A percentile compares a stretch with the other conserved stretches of the same genome.
Evolutionary conservation across 2,329 filamentous ascomycete species (phyloP).

Genomic region (Penicillium janthinellum): DNA sequence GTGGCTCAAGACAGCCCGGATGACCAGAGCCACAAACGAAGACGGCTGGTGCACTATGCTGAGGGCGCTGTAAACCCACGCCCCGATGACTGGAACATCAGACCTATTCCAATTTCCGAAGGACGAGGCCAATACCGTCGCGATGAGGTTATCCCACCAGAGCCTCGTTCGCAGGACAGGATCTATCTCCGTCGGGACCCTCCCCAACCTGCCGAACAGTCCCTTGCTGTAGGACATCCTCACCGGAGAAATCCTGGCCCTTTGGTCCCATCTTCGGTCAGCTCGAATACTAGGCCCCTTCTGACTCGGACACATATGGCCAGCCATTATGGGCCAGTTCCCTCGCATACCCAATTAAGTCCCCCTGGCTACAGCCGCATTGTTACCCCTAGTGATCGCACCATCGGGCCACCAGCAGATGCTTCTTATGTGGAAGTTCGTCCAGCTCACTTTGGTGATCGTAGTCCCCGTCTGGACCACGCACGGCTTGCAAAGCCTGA

Average conservation of each 20-base stretch:
- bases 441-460: conserved; percentile 22
- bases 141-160: conserved; percentile 17
- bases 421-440: conserved; percentile 19
- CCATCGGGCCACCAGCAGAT: conserved; percentile 20
- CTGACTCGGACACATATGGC: conserved; percentile 21
- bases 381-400: conserved; percentile 22
- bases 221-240: conserved; percentile 21
- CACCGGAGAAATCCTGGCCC: conserved; percentile 19
- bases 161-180: conserved; percentile 23
- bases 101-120: conserved; percentile 20
- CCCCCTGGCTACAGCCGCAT: conserved; percentile 20
- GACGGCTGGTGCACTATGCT: conserved; percentile 34
- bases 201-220: conserved; percentile 22
- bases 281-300: conserved; percentile 19
- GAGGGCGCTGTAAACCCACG: conserved; percentile 17
- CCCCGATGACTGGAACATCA: conserved; percentile 13
- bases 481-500: conserved; percentile 11
- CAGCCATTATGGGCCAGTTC: conserved; percentile 20
- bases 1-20: conserved; percentile 26
- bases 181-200: conserved; percentile 27
- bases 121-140: conserved; percentile 23
- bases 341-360: conserved; percentile 15
- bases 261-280: conserved; percentile 16
- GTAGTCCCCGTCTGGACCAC: conserved; percentile 20
- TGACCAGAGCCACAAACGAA: conserved; percentile 36